A percentile compares a stretch with the other conserved stretches of the same genome.
Conservation (phyloP, 306 rosid species). For the Neltuma alba region DNA sequence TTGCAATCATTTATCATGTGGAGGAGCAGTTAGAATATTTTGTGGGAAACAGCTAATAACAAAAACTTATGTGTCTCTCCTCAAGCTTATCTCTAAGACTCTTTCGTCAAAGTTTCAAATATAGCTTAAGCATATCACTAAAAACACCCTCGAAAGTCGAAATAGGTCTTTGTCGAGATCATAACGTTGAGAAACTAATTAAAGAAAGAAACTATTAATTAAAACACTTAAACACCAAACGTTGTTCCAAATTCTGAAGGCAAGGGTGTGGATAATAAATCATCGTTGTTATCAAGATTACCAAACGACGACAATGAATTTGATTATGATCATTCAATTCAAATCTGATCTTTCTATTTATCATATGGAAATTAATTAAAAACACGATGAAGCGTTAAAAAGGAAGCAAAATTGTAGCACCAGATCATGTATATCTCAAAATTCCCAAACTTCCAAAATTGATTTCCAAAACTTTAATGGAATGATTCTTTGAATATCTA, state of each 20-base stretch:
- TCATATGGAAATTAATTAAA: neutral
- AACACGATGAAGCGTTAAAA: neutral
- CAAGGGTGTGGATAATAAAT: neutral
- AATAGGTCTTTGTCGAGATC: too few relatives aligned
- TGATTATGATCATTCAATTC: neutral
- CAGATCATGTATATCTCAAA: neutral
- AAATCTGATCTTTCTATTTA: too few relatives aligned
- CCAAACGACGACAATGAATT: neutral
- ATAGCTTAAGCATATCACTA: too few relatives aligned
- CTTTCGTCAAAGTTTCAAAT: neutral
- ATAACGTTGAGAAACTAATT: too few relatives aligned
- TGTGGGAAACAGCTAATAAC: neutral
- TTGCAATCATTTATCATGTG: neutral
- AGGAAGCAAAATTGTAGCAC: neutral
- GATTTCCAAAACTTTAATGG: constrained; percentile 27
- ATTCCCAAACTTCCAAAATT: constrained; percentile 6
- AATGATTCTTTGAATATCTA: constrained; percentile 3
- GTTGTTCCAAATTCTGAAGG: too few relatives aligned
- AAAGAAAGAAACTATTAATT: too few relatives aligned
- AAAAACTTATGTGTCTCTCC: neutral
- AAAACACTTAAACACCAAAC: too few relatives aligned
- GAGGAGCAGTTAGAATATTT: neutral
- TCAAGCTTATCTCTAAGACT: too few relatives aligned
- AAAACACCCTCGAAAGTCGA: too few relatives aligned
- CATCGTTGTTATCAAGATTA: neutral